These are phyloP conservation scores for Vigna unguiculata DNA, from an alignment of 306 rosid genomes.

Conservation along the genomic window DNA sequence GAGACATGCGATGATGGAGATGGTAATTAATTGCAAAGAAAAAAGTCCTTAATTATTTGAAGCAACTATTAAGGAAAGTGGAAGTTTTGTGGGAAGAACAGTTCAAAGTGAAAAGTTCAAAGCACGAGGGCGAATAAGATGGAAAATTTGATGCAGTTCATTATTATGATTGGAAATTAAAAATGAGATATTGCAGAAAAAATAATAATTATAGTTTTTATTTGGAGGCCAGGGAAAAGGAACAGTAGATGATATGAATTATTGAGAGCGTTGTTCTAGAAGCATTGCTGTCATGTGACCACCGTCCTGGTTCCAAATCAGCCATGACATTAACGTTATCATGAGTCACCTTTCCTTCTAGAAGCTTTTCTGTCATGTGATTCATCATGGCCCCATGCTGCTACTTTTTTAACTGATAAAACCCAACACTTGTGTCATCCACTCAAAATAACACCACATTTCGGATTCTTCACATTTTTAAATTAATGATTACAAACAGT, in stretches of 20 bases:
- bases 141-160: background rate
- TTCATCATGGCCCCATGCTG: background rate
- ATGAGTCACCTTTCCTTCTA: background rate
- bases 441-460: too few relatives aligned
- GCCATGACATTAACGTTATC: background rate
- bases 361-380: background rate
- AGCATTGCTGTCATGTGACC: slow-evolving; percentile 14
- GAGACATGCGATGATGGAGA: background rate
- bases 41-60: background rate
- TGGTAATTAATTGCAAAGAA: background rate
- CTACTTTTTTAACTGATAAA: background rate
- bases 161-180: too few relatives aligned
- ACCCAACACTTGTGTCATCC: background rate
- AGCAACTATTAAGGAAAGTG: background rate
- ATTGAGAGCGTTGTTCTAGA: slow-evolving; percentile 7
- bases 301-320: background rate
- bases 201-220: background rate
- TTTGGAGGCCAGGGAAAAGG: background rate
- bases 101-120: slow-evolving; percentile 4
- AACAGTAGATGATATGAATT: background rate
- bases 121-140: background rate
- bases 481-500: too few relatives aligned
- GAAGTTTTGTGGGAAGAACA: background rate
- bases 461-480: too few relatives aligned
- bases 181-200: too few relatives aligned